A percentile compares a stretch with the other conserved stretches of the same genome.
These are phyloP conservation scores for Inga oerstediana DNA, from an alignment of 306 rosid genomes.

Conservation along the genomic window DNA sequence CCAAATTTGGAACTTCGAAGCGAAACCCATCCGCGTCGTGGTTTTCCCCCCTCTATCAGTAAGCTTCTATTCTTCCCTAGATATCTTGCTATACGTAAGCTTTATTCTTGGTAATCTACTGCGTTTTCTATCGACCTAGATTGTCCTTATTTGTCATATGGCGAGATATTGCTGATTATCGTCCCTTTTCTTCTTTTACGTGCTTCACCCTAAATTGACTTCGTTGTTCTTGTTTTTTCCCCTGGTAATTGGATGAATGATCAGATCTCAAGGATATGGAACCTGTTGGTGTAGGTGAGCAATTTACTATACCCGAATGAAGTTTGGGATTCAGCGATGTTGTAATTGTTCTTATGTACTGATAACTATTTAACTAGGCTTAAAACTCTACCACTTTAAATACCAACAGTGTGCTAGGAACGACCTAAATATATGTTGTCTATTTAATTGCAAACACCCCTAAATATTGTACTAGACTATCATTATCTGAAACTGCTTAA, in stretches of 20 bases:
- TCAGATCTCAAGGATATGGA: slow-evolving; percentile 28
- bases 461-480: background rate
- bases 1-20: background rate
- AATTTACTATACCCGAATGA: background rate
- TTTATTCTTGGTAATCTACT: background rate
- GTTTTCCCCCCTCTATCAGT: background rate
- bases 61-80: background rate
- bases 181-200: background rate
- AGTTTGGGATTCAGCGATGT: background rate
- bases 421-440: background rate
- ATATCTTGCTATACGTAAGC: background rate
- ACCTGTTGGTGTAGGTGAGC: slow-evolving; percentile 18
- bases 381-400: background rate
- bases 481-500: background rate
- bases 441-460: background rate
- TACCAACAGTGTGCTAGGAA: background rate
- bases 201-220: background rate
- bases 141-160: background rate
- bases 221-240: background rate
- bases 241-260: background rate
- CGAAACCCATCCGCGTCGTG: background rate
- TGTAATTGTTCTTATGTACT: background rate
- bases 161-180: background rate
- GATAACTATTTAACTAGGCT: background rate
- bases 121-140: background rate